Evolutionary conservation across 2,329 filamentous ascomycete genomes (phyloP).

Genomic region (Xylaria sp.): DNA sequence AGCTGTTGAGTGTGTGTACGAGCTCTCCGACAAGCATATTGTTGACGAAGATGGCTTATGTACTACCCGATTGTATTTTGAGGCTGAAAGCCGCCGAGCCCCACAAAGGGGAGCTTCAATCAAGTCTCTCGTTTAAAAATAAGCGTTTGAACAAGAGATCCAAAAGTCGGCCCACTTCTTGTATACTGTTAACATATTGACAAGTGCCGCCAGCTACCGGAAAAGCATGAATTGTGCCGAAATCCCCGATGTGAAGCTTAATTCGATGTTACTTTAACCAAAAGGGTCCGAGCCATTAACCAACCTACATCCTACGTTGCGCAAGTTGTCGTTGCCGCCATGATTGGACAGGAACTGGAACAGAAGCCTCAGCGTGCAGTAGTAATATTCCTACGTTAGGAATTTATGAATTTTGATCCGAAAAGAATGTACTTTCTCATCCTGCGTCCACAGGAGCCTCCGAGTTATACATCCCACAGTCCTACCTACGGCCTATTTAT

Average conservation of each 20-base stretch:
- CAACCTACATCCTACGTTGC: background rate
- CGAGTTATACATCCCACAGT: no score
- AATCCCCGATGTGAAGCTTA: background rate
- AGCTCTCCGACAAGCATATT: background rate
- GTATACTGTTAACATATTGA: background rate
- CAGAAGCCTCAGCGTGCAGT: no score
- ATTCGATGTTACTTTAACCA: background rate
- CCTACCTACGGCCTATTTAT: no score
- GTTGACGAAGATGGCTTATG: background rate
- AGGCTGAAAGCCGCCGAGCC: background rate
- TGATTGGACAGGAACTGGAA: background rate
- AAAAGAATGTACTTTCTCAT: no score
- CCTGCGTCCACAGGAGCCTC: no score
- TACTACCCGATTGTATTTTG: background rate
- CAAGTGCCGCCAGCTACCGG: background rate
- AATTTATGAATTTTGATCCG: no score
- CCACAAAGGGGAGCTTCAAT: background rate
- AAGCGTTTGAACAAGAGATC: background rate
- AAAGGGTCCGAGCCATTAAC: background rate
- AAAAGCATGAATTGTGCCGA: background rate
- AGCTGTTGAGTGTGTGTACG: background rate
- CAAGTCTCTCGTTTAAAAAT: background rate
- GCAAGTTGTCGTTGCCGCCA: background rate
- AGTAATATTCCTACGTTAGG: no score
- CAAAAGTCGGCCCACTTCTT: background rate